Evolutionary conservation across 176 grass and related monocot species (phyloP), one percentile per base, ranked within the genome.

Genomic region (Bolboschoenus planiculmis): DNA sequence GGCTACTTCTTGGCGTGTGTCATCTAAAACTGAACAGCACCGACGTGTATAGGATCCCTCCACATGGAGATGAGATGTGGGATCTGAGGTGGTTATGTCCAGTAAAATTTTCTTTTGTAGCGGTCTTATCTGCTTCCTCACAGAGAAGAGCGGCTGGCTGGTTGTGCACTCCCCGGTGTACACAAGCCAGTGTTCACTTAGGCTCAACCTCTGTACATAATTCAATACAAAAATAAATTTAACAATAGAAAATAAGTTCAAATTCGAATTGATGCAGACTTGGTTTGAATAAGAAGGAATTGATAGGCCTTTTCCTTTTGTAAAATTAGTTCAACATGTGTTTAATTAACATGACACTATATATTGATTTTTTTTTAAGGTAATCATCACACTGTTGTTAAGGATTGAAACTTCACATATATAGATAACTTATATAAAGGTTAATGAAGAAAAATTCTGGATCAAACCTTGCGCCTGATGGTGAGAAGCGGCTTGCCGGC

Each of bases 21-120:
- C 79, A 29, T 83, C 89, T 61, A 88, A 87, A 55, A 97, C 84
- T 7, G 85, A 85, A 20, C 90, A 87, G 89, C 88, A 39, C 29
- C 94, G 88, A 16, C 63, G 70, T 37, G 89, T 75, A 87, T 97
- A 97, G 7, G 94, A 93, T 26, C 94, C 91, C 87, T 92, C 89
- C 21, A 97, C 90, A 27, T 90, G 76, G 74, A 91, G 93, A 66
- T 62, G 83, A 83, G 83, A 88, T 3, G 33, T 20, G 0, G 26
- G 31, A 11, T 55, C 48, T 2, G 42, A n/a, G 26, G 89, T 66
- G 8, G 78, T 88, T 29, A 97, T 80, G 54, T 87, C 86, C 0
- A 88, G 85, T 56, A 92, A 85, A 3, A 61, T 67, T 65, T 83
- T 88, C 6, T 73, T 83, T 34, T 56, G 82, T 53, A 58, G 78